Percentiles rank a stretch among this genome's conserved stretches.
Conservation (phyloP, 2,329 filamentous ascomycete species). For the Albophoma yamanashiensis region DNA sequence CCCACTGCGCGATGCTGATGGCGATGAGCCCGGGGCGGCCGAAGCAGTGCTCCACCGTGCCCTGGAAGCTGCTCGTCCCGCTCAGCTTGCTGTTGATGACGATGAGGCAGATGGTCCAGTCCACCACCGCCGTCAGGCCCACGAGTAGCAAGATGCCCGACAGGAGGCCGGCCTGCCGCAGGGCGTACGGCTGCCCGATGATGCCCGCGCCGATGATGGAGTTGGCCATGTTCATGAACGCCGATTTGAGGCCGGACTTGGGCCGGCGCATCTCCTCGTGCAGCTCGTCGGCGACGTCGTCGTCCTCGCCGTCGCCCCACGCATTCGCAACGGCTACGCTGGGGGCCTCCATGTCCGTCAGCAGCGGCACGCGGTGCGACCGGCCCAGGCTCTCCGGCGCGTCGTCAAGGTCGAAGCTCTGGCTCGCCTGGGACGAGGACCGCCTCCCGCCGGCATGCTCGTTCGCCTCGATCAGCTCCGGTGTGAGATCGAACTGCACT, state of each 20-base stretch:
- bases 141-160: constrained; percentile 72
- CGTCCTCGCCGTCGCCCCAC: constrained; percentile 27
- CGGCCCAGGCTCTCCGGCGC: constrained; percentile 36
- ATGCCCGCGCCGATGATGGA: constrained; percentile 80
- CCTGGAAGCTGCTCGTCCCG: constrained; percentile 87
- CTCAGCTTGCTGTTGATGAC: constrained; percentile 96
- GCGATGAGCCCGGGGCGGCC: constrained; percentile 79
- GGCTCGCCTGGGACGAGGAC: constrained; percentile 12
- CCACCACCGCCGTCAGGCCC: constrained; percentile 69
- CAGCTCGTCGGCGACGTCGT: constrained; percentile 30
- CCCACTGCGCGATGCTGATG: constrained; percentile 86
- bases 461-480: constrained; percentile 27
- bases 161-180: constrained; percentile 79
- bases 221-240: constrained; percentile 99
- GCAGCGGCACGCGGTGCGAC: constrained; percentile 53
- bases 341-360: constrained; percentile 77
- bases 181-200: constrained; percentile 88
- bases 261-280: constrained; percentile 53
- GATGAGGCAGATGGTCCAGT: constrained; percentile 97
- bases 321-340: constrained; percentile 57
- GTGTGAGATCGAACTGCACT: constrained; percentile 60
- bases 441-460: constrained; percentile 5
- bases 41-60: constrained; percentile 93
- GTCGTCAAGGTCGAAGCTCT: constrained; percentile 38
- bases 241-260: constrained; percentile 74